Conservation (phyloP, 2,329 filamentous ascomycete species). For the Claviceps fusiformis region DNA sequence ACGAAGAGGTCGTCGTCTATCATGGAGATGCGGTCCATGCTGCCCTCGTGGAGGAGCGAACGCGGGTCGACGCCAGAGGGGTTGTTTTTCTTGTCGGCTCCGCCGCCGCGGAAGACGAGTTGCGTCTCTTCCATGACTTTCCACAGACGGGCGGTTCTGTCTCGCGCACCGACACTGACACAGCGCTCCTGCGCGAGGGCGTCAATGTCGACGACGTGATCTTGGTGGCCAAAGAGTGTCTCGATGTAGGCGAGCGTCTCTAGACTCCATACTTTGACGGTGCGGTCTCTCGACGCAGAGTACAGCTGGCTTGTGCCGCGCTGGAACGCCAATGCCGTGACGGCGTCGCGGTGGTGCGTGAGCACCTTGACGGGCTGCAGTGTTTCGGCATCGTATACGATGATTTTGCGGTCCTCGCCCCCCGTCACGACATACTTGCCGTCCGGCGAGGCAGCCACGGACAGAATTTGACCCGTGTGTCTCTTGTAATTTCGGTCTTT, state of each 20-base stretch:
- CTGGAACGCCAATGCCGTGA: constrained; percentile 76
- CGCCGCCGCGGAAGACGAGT: constrained; percentile 83
- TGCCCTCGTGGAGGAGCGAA: constrained; percentile 59
- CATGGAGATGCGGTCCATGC: constrained; percentile 83
- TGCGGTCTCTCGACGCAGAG: constrained; percentile 79
- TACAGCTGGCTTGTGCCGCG: constrained; percentile 85
- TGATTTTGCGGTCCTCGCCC: constrained; percentile 68
- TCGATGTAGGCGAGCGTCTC: constrained; percentile 90
- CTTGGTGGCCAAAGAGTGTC: constrained; percentile 91
- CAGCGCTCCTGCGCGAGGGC: constrained; percentile 78
- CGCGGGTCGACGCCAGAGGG: constrained; percentile 29
- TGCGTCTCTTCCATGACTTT: constrained; percentile 94
- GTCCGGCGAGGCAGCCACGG: constrained; percentile 75
- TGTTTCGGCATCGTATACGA: constrained; percentile 75
- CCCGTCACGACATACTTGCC: constrained; percentile 87
- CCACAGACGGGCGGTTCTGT: constrained; percentile 86
- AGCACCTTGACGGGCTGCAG: constrained; percentile 73
- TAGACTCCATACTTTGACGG: constrained; percentile 89
- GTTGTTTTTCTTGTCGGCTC: constrained; percentile 42
- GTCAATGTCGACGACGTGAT: constrained; percentile 73
- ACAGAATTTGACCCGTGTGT: constrained; percentile 68
- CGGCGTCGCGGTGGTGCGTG: constrained; percentile 78
- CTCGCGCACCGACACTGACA: constrained; percentile 77
- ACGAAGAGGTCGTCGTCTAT: constrained; percentile 82
- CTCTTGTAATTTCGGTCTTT: constrained; percentile 57